Base-by-base conservation (phyloP, 2,329 filamentous ascomycete genomes). In the Sarocladium brachiariae region DNA sequence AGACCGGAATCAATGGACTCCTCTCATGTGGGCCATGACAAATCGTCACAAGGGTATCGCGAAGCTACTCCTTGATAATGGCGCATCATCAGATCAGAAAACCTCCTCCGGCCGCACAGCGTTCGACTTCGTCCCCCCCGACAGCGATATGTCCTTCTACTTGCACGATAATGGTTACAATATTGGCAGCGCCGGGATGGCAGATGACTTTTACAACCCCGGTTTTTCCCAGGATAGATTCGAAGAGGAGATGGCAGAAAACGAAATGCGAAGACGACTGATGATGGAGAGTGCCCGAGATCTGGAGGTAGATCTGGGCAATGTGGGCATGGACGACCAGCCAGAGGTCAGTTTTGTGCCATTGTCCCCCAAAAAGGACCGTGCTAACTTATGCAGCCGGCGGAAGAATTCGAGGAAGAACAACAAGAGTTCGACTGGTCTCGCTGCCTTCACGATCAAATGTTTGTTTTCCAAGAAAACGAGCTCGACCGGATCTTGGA, bases 261-360 rank as follows among this genome's bases (percentile, higher is more conserved):
- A 89, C 59, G 93, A 97, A 67, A 83, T 96, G 80, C 89, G 92
- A 63, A 81, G 92, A 56, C 82, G 93, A 27, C 91, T 99, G 84
- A 96, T 99, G 90, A 96, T 97, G 92, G 93, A 99, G 65, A 99
- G 93, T 63, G 92, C 93, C 5, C 86, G 95, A 57, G 96, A 99
- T 65, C 75, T 99, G 31, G 93, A 99, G 67, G 93, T 99, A 37
- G 93, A 99, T 61, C 70, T 99, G 51, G 93, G 92, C 11, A 99
- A 96, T 60, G 81, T 99, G 51, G 93, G 93, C 25, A 84, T 99
- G 60, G 93, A 99, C 63, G 93, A 99, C 65, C 87, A 95, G 62
- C 89, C 91, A 49, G 93, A 97, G 75, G 89, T 90, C 70, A 60
- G 78, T 57, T 23, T 21, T 21, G 23, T 13, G 18, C 3, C 18